Conservation (phyloP, 306 rosid species). For the Corylus heterophylla region DNA sequence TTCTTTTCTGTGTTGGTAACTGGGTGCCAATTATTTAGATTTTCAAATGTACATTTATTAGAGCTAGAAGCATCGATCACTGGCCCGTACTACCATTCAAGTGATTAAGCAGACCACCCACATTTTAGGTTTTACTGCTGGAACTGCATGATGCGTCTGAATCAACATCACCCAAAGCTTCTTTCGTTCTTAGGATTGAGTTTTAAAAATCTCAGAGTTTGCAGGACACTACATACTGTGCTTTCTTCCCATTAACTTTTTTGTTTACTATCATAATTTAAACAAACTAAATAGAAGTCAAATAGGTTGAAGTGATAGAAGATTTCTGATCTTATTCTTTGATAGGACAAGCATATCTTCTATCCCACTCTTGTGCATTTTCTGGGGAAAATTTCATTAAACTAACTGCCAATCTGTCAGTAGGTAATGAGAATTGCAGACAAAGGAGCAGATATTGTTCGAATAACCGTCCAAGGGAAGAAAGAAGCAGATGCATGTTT, state of each 20-base stretch:
- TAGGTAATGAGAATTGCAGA: slow-evolving; percentile 97
- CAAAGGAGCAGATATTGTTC: slow-evolving; percentile 87
- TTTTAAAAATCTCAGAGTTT: neutral
- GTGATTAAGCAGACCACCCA: neutral
- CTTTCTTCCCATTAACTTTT: neutral
- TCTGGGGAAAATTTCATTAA: slow-evolving; percentile 9
- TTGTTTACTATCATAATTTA: neutral
- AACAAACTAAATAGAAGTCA: neutral
- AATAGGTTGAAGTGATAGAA: neutral
- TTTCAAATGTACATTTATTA: neutral
- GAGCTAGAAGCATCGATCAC: neutral
- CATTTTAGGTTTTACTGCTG: neutral
- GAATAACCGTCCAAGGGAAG: slow-evolving; percentile 97
- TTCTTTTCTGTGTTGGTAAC: neutral
- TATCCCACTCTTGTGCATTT: neutral
- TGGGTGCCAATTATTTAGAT: neutral
- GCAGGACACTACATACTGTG: neutral
- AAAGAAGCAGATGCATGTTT: slow-evolving; percentile 97
- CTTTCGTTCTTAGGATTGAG: neutral
- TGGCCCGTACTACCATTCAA: neutral
- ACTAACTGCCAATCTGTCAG: slow-evolving; percentile 25
- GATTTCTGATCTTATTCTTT: neutral
- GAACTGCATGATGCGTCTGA: neutral
- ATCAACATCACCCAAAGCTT: neutral
- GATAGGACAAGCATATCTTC: neutral